Conservation (phyloP, 306 rosid genomes). For the Hippophae gyantsensis region DNA sequence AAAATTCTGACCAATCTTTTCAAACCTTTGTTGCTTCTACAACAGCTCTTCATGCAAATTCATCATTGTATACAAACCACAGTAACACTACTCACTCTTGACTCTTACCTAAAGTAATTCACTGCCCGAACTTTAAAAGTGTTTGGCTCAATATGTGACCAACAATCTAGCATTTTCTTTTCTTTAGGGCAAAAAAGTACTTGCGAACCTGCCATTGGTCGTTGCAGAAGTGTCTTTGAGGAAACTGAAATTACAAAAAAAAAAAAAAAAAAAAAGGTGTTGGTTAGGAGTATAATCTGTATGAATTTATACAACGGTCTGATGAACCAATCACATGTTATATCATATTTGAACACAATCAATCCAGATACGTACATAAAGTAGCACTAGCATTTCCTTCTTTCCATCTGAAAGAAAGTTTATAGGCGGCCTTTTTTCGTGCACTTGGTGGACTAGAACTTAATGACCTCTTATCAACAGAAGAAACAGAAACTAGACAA, state of each 20-base stretch:
- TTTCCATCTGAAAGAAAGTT: constrained; percentile 60
- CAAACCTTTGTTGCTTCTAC: background rate
- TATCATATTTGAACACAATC: too few species aligned
- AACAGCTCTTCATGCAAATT: background rate
- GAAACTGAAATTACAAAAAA: constrained; percentile 57
- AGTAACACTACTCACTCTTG: background rate
- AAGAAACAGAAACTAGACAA: constrained; percentile 62
- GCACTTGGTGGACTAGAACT: constrained; percentile 67
- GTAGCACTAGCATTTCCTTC: constrained; percentile 56
- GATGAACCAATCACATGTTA: background rate
- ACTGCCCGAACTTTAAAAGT: constrained; percentile 74
- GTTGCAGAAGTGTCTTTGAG: constrained; percentile 65
- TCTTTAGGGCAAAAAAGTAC: constrained; percentile 85
- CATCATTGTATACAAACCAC: constrained; percentile 12
- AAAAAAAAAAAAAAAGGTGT: constrained; percentile 9
- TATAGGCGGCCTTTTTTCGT: constrained; percentile 52
- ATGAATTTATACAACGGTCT: background rate
- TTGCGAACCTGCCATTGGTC: constrained; percentile 88
- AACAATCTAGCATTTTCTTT: constrained; percentile 81
- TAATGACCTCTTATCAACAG: too few species aligned
- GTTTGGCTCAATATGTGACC: constrained; percentile 83
- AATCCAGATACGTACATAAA: constrained; percentile 41
- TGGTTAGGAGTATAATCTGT: background rate
- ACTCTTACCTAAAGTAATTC: constrained; percentile 71
- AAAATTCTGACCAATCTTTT: background rate